Conservation (phyloP, 768 basidiomycete species). For the Sistotremastrum suecicum region DNA sequence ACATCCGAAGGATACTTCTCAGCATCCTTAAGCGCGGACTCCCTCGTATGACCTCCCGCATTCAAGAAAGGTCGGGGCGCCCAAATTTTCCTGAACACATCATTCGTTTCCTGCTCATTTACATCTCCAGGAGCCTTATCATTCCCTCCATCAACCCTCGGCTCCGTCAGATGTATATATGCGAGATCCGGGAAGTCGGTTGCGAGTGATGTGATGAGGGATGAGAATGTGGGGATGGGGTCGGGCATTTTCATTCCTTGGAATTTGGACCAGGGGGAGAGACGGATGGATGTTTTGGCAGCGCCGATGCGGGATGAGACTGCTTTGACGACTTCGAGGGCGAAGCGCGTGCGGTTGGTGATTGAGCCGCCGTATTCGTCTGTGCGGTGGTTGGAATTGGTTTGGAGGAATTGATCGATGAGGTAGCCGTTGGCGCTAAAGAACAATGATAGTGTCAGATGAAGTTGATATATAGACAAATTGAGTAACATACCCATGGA, state of each 20-base stretch:
- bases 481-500: constrained; percentile 7
- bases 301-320: constrained; percentile 37
- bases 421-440: constrained; percentile 30
- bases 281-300: constrained; percentile 36
- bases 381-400: constrained; percentile 38
- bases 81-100: constrained; percentile 35
- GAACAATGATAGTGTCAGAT: background rate
- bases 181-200: constrained; percentile 28
- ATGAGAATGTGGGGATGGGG: constrained; percentile 38
- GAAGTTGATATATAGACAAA: background rate
- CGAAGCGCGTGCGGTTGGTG: constrained; percentile 44
- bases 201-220: constrained; percentile 35
- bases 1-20: constrained; percentile 18
- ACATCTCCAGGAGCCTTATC: background rate
- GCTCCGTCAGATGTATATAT: constrained; percentile 39
- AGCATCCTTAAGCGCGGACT: constrained; percentile 23
- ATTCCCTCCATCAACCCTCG: constrained; percentile 19
- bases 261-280: constrained; percentile 38
- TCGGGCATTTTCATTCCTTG: constrained; percentile 31
- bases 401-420: constrained; percentile 49
- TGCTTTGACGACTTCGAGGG: constrained; percentile 38
- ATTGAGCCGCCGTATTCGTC: constrained; percentile 59
- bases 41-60: constrained; percentile 30
- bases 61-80: constrained; percentile 24
- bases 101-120: constrained; percentile 14